A percentile compares a stretch with the other conserved stretches of the same genome.
phyloP scores from a whole-genome alignment of 176 grass and related monocot species.

The Oryza australiensis region DNA sequence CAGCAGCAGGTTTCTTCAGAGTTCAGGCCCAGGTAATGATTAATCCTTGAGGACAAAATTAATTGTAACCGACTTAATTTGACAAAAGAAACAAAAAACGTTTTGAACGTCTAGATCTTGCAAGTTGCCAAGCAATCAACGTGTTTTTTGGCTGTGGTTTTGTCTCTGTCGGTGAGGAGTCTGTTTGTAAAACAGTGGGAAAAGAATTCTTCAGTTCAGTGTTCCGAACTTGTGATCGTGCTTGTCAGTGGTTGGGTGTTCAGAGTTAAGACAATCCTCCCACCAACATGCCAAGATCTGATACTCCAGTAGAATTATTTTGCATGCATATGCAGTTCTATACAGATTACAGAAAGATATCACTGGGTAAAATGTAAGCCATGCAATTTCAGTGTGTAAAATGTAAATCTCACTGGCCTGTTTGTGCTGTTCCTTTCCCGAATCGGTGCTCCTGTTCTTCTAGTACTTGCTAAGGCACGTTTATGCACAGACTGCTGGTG shows the following conservation, averaged over 20 bases:
- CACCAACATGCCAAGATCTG: background rate
- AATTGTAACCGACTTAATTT: background rate
- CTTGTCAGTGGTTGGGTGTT: slow-evolving; percentile 9
- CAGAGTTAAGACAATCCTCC: background rate
- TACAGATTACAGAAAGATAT: too few relatives aligned
- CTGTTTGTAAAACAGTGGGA: background rate
- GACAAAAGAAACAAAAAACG: background rate
- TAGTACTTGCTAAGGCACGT: background rate
- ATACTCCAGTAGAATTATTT: background rate
- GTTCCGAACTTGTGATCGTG: background rate
- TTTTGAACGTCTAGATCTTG: background rate
- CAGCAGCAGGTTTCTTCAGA: background rate
- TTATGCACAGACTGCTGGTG: background rate
- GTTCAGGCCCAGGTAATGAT: background rate
- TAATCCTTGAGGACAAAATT: background rate
- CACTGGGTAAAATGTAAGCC: background rate
- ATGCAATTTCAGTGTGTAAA: background rate
- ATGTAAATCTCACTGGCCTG: background rate
- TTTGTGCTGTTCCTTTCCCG: background rate
- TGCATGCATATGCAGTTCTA: background rate
- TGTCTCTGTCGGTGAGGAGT: background rate
- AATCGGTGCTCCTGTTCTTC: background rate
- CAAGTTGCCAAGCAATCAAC: background rate
- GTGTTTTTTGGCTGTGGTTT: background rate
- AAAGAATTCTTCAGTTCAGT: background rate